Conservation (phyloP, 2,329 filamentous ascomycete species). For the Parastagonospora avenae region DNA sequence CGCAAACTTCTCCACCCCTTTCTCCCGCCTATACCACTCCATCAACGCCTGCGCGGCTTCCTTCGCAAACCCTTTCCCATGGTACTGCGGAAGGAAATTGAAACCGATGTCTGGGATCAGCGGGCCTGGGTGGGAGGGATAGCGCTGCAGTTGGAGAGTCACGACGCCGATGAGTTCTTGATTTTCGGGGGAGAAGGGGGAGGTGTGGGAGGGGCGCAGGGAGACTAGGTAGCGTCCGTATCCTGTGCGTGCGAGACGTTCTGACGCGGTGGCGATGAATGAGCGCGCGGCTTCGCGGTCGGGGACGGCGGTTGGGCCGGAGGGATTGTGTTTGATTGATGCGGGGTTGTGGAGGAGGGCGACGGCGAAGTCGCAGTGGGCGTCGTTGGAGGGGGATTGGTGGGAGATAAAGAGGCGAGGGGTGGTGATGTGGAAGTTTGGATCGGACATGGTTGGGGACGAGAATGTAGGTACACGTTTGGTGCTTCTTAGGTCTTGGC, state of each 20-base stretch:
- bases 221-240: constrained; percentile 33
- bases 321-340: background rate
- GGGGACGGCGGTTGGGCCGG: background rate
- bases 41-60: constrained; percentile 12
- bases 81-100: constrained; percentile 12
- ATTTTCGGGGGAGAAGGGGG: background rate
- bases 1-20: constrained; percentile 7
- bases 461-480: background rate
- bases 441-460: background rate
- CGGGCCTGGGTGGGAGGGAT: constrained; percentile 10
- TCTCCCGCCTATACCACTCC: constrained; percentile 7
- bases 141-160: constrained; percentile 23
- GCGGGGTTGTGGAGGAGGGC: constrained; percentile 4
- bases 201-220: constrained; percentile 10
- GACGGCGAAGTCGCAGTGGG: constrained; percentile 3
- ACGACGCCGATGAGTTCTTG: constrained; percentile 18
- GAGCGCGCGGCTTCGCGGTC: constrained; percentile 19
- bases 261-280: constrained; percentile 8
- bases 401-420: constrained; percentile 6
- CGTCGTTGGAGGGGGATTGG: background rate
- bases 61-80: constrained; percentile 22
- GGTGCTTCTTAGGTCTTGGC: background rate
- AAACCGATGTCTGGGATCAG: constrained; percentile 25
- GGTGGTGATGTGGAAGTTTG: constrained; percentile 2
- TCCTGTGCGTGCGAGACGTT: constrained; percentile 22